Evolutionary conservation across 2,329 filamentous ascomycete species (phyloP), one percentile per base, ranked within the genome.

Genomic region (Ramularia collo-cygni): DNA sequence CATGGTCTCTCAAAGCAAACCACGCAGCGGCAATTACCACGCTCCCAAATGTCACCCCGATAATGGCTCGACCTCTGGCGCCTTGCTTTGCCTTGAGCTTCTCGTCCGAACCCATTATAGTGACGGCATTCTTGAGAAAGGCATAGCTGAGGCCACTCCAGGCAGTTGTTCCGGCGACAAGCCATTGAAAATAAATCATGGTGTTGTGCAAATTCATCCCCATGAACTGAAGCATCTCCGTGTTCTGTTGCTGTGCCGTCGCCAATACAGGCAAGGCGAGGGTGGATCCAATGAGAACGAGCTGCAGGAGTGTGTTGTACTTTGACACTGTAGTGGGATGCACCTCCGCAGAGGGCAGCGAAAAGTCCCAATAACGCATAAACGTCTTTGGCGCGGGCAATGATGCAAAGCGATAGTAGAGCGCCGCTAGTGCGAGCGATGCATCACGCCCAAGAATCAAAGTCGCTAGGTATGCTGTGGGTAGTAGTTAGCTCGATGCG

Each of bases 381-480:
- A 95, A 85, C 0, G 92, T 96, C 67, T 96, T 96, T 2, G 92
- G 92, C 0, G 85, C 81, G 0, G 92, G 92, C 4, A 98, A 74
- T 2, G 86, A 93, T 51, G 95, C 93, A 77, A 87, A 96, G 48
- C 92, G 83, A 64, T 92, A 96, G 69, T 95, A 96, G 52, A 98
- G 81, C 16, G 92, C 92, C 2, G 88, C 79, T 15, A 95, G 73
- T 17, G 76, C 88, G 4, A 98, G 75, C 14, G 81, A 85, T 29
- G 85, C 76, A 56, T 98, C 92, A 30, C 92, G 79, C 18, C 89
- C 89, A 3, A 98, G 76, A 46, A 98, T 95, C 35, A 96, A 79
- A n/a, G 74, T 75, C 2, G 89, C 89, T 3, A 96, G 73, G 77
- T 89, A 95, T 27, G 89, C 81, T 85, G 48, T 42, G 16, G 39